phyloP scores from a whole-genome alignment of 139 green algal species.

The Edaphochlamys debaryana region DNA sequence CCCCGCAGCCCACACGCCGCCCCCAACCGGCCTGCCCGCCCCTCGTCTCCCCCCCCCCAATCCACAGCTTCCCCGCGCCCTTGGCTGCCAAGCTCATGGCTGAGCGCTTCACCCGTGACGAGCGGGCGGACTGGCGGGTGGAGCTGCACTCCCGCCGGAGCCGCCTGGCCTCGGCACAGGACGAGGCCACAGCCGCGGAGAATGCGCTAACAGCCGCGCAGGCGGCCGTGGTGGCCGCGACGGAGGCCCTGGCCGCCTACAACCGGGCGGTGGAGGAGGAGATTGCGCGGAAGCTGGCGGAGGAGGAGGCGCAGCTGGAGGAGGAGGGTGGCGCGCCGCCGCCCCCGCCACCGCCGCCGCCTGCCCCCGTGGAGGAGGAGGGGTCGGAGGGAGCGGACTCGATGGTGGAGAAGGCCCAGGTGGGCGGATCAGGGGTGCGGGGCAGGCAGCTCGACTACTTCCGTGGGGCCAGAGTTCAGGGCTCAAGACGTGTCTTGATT shows the following conservation, averaged over 20 bases:
- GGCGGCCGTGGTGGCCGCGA: neutral
- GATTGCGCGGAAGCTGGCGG: conserved; percentile 11
- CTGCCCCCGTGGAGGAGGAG: no score
- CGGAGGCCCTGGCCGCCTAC: neutral
- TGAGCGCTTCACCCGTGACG: conserved; percentile 50
- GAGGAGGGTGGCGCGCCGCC: neutral
- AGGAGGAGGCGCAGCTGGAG: neutral
- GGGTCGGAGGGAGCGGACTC: neutral
- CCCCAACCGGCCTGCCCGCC: no score
- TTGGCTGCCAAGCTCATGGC: conserved; percentile 45
- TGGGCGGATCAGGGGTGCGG: neutral
- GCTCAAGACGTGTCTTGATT: no score
- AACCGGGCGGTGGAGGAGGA: conserved; percentile 4
- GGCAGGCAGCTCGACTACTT: no score
- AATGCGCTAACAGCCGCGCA: conserved; percentile 13
- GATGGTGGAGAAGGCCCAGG: conserved; percentile 2
- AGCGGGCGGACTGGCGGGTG: conserved; percentile 54
- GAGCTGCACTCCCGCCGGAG: conserved; percentile 54
- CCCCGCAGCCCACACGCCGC: no score
- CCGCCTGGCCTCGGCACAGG: conserved; percentile 19
- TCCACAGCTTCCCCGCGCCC: conserved; percentile 34
- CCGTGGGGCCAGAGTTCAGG: no score
- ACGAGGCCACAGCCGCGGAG: conserved; percentile 22
- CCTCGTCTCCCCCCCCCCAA: no score
- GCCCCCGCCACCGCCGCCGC: no score